Percentiles rank a stretch among this genome's conserved stretches.
Conservation (phyloP, 352 stramenopile genomes). For the Pythium scleroteichum region DNA sequence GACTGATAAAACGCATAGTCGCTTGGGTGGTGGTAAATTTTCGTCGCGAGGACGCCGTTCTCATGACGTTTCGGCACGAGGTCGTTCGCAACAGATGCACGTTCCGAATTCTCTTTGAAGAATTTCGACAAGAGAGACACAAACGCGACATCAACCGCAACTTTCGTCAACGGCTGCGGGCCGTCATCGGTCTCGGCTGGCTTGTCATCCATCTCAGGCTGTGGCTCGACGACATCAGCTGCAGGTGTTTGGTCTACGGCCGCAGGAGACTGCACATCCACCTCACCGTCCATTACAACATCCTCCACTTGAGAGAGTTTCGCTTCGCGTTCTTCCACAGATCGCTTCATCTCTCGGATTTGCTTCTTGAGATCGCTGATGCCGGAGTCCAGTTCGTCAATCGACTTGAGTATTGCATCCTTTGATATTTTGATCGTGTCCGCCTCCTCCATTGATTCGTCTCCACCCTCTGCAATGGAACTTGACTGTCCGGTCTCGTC, state of each 20-base stretch:
- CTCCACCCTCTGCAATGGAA: slow-evolving; percentile 2
- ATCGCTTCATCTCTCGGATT: slow-evolving; percentile 52
- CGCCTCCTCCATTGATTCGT: slow-evolving; percentile 9
- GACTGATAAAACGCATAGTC: slow-evolving; percentile 77
- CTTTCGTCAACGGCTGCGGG: slow-evolving; percentile 31
- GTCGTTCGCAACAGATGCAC: slow-evolving; percentile 51
- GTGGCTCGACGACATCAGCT: neutral
- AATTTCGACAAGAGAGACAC: slow-evolving; percentile 62
- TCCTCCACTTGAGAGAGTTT: slow-evolving; percentile 11
- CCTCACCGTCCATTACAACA: neutral
- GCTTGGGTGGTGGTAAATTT: slow-evolving; percentile 68
- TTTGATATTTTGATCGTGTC: slow-evolving; percentile 49
- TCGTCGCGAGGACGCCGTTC: slow-evolving; percentile 45
- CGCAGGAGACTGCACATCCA: slow-evolving; percentile 9
- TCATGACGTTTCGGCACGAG: slow-evolving; percentile 56
- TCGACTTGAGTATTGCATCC: slow-evolving; percentile 77
- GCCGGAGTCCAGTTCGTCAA: slow-evolving; percentile 70
- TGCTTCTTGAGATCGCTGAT: slow-evolving; percentile 76
- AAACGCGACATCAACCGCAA: slow-evolving; percentile 64
- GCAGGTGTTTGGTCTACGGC: neutral
- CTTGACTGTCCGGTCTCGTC: neutral
- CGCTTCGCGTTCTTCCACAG: slow-evolving; percentile 42
- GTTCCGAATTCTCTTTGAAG: slow-evolving; percentile 65
- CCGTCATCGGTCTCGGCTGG: neutral
- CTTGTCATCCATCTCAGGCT: neutral